phyloP scores from a whole-genome alignment of 2,329 filamentous ascomycete genomes.

The Ceratocystiopsis minuta region DNA sequence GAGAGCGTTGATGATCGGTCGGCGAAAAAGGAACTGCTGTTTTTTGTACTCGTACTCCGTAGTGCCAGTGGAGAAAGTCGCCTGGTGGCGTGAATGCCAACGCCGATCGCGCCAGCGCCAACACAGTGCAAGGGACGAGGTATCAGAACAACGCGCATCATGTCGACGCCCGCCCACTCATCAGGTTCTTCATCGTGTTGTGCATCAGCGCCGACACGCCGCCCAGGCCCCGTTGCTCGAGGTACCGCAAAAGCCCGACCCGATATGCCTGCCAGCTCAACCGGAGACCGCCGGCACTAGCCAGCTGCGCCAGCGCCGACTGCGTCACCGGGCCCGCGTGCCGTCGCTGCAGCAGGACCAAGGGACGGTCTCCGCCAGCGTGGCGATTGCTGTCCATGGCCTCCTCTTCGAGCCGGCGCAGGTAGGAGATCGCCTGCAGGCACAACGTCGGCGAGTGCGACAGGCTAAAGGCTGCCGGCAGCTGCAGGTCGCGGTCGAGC shows the following conservation, averaged over 20 bases:
- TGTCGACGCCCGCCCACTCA: constrained; percentile 20
- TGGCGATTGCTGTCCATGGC: constrained; percentile 20
- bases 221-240: constrained; percentile 43
- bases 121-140: too few species aligned
- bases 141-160: too few species aligned
- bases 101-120: too few species aligned
- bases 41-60: too few species aligned
- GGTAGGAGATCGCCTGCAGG: constrained; percentile 33
- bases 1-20: too few species aligned
- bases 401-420: constrained; percentile 40
- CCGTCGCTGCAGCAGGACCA: constrained; percentile 21
- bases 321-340: constrained; percentile 56
- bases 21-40: too few species aligned
- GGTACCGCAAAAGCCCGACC: constrained; percentile 48
- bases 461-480: constrained; percentile 36
- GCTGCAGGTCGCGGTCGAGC: constrained; percentile 27
- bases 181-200: constrained; percentile 62
- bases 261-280: constrained; percentile 60
- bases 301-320: constrained; percentile 43
- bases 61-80: too few species aligned
- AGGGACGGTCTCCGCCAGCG: neutral
- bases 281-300: constrained; percentile 44
- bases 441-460: constrained; percentile 41
- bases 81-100: too few species aligned
- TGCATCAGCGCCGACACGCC: constrained; percentile 59